Percentiles rank a stretch among this genome's conserved stretches.
These are phyloP conservation scores for Spongiforma sp. DNA, from an alignment of 1,284 basidiomycete genomes.

Conservation along the genomic window DNA sequence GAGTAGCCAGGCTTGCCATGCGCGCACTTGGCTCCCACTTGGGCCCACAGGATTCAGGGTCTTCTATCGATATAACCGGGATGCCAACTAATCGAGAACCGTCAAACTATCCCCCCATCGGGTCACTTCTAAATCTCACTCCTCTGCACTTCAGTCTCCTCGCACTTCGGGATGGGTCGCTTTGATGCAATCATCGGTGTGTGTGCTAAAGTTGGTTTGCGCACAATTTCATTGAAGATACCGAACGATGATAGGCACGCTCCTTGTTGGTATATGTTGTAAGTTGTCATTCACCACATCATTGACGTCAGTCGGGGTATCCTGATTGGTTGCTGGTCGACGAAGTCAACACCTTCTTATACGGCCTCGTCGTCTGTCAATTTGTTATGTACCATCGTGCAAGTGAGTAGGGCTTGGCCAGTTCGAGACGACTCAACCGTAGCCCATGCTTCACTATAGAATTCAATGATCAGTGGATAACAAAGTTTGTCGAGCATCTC, in stretches of 20 bases:
- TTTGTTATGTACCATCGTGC: not conserved
- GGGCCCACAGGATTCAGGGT: no score
- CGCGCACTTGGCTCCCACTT: no score
- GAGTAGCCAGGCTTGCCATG: no score
- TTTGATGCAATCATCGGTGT: not conserved
- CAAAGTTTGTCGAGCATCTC: not conserved
- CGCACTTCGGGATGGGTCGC: not conserved
- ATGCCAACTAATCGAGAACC: no score
- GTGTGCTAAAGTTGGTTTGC: not conserved
- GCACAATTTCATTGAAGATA: not conserved
- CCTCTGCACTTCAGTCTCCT: no score
- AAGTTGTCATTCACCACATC: not conserved
- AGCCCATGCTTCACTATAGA: not conserved
- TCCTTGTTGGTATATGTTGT: not conserved
- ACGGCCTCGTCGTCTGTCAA: not conserved
- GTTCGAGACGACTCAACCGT: not conserved
- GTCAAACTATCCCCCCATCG: no score
- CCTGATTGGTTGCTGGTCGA: not conserved
- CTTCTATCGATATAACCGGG: no score
- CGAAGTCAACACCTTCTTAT: constrained; percentile 1
- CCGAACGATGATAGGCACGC: not conserved
- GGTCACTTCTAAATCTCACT: no score
- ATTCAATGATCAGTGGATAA: not conserved
- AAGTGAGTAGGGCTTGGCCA: not conserved
- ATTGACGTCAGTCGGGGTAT: not conserved